Percentiles rank a stretch among this genome's conserved stretches.
Conservation (phyloP, 2,329 filamentous ascomycete genomes). For the Thelonectria olida region DNA sequence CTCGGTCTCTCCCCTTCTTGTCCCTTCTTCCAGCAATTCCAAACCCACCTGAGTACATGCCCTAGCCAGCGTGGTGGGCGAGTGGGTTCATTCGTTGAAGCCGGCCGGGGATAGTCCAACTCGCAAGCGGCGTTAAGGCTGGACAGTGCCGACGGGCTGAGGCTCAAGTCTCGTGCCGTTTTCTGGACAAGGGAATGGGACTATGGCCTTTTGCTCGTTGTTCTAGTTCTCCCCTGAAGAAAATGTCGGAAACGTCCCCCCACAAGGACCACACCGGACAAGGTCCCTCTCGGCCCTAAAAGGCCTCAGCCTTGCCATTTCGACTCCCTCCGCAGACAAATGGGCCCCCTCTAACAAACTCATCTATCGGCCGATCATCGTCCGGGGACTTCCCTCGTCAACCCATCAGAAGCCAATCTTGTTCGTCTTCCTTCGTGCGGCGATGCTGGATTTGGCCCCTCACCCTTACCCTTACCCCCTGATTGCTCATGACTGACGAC, state of each 20-base stretch:
- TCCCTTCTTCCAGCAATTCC: constrained; percentile 6
- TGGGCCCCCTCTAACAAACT: constrained; percentile 22
- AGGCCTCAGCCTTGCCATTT: constrained; percentile 19
- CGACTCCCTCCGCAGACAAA: constrained; percentile 17
- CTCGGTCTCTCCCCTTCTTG: too few relatives aligned
- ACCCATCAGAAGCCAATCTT: constrained; percentile 38
- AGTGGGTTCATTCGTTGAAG: constrained; percentile 17
- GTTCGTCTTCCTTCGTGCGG: constrained; percentile 6
- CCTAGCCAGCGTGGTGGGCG: constrained; percentile 5
- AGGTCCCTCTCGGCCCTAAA: neutral
- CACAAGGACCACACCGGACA: neutral
- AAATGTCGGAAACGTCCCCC: neutral
- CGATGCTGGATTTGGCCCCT: neutral
- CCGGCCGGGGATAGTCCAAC: neutral
- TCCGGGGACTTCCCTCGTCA: constrained; percentile 30
- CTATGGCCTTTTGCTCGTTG: too few relatives aligned
- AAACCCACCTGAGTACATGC: constrained; percentile 14
- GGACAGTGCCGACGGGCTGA: constrained; percentile 28
- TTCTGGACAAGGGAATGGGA: too few relatives aligned
- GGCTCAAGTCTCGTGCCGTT: constrained; percentile 9
- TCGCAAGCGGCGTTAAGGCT: constrained; percentile 29
- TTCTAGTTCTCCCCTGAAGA: too few relatives aligned
- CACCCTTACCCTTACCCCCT: neutral
- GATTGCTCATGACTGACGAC: too few relatives aligned
- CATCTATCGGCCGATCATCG: constrained; percentile 38